Conservation (phyloP, 2,329 filamentous ascomycete species). For the Helicocarpus griseus region DNA sequence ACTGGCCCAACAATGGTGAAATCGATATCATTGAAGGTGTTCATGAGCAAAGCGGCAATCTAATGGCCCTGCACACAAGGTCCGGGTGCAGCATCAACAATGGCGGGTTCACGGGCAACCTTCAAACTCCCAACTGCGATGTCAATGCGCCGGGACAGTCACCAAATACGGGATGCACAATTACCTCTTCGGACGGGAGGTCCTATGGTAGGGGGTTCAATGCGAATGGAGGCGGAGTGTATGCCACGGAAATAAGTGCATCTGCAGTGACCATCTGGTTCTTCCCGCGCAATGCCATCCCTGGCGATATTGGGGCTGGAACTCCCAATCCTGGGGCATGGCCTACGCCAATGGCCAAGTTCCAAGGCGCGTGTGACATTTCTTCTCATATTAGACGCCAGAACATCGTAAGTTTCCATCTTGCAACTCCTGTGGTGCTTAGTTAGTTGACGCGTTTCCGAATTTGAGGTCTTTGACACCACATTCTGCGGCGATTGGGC, state of each 20-base stretch:
- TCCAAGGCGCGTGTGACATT: slow-evolving; percentile 58
- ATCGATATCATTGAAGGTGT: slow-evolving; percentile 66
- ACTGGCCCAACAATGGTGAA: slow-evolving; percentile 56
- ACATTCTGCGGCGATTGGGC: slow-evolving; percentile 78
- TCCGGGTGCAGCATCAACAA: slow-evolving; percentile 14
- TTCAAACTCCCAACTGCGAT: not conserved
- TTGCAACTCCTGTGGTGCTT: not conserved
- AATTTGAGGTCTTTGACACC: slow-evolving; percentile 57
- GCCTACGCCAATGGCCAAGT: slow-evolving; percentile 45
- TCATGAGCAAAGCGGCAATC: slow-evolving; percentile 45
- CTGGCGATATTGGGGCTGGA: slow-evolving; percentile 30
- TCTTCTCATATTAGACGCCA: slow-evolving; percentile 55
- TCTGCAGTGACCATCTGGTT: slow-evolving; percentile 40
- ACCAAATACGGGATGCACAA: not conserved
- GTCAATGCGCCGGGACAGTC: not conserved
- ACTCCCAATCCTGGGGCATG: slow-evolving; percentile 35
- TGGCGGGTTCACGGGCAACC: slow-evolving; percentile 7
- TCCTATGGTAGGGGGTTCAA: slow-evolving; percentile 58
- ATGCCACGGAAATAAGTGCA: slow-evolving; percentile 48
- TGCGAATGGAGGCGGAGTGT: slow-evolving; percentile 52
- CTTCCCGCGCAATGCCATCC: slow-evolving; percentile 30
- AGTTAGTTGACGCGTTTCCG: too few species aligned
- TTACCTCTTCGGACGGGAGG: slow-evolving; percentile 38
- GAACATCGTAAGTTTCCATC: slow-evolving; percentile 40
- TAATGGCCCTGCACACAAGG: slow-evolving; percentile 54